Conservation (phyloP, 2,329 filamentous ascomycete species). For the Diaporthe capsici region DNA sequence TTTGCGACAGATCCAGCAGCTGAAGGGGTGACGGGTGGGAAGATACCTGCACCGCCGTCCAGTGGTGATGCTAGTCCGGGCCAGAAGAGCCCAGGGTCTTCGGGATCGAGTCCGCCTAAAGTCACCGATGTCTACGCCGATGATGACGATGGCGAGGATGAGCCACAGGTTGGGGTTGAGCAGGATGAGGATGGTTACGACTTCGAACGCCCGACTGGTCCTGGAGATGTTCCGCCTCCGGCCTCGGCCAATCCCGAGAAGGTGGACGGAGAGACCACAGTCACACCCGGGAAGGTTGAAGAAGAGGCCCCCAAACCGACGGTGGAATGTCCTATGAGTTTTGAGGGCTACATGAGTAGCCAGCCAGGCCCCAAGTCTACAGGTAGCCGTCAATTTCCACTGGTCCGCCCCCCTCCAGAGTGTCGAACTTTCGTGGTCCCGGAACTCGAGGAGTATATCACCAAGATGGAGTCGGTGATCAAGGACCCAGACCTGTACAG, state of each 20-base stretch:
- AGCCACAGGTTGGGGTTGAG: neutral
- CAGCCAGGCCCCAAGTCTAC: constrained; percentile 48
- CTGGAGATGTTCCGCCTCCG: constrained; percentile 28
- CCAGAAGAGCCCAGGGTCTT: constrained; percentile 3
- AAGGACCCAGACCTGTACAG: constrained; percentile 77
- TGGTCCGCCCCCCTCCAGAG: constrained; percentile 70
- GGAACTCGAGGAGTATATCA: constrained; percentile 77
- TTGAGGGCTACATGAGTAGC: constrained; percentile 45
- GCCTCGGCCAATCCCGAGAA: neutral
- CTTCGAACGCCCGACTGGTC: constrained; percentile 31
- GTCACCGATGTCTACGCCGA: neutral
- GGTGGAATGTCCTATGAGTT: constrained; percentile 42
- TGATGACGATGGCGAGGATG: neutral
- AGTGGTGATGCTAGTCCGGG: constrained; percentile 9
- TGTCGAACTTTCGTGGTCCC: constrained; percentile 81
- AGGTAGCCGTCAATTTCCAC: constrained; percentile 50
- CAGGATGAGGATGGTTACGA: constrained; percentile 28
- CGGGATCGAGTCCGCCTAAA: neutral
- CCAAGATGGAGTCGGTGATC: constrained; percentile 55
- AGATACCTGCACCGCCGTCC: neutral
- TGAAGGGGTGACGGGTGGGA: neutral
- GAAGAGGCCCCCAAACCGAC: constrained; percentile 20
- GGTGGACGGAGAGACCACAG: neutral
- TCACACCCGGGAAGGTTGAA: neutral
- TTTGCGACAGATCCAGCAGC: neutral